phyloP scores from a whole-genome alignment of 2,329 filamentous ascomycete species.

The Beauveria sp. region DNA sequence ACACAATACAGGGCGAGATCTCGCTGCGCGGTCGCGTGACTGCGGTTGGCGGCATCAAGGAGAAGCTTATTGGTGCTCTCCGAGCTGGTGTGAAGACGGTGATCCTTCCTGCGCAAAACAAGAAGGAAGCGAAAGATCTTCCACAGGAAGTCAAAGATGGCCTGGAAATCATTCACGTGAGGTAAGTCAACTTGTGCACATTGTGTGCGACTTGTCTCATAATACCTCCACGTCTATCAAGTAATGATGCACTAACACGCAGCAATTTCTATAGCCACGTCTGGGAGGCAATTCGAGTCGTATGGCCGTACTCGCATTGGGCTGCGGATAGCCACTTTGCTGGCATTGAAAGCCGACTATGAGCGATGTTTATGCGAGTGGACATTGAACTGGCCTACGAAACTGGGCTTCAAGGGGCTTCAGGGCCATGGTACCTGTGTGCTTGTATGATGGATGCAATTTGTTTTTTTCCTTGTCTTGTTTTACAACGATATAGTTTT shows the following conservation, averaged over 20 bases:
- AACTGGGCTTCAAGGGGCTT: not conserved
- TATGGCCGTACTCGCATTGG: slow-evolving; percentile 90
- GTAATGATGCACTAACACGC: slow-evolving; percentile 23
- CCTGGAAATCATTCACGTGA: slow-evolving; percentile 81
- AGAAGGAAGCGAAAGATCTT: slow-evolving; percentile 86
- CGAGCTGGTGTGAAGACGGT: slow-evolving; percentile 93
- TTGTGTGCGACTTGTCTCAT: not conserved
- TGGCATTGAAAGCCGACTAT: slow-evolving; percentile 73
- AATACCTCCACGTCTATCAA: too few relatives aligned
- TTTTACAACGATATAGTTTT: not conserved
- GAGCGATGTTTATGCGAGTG: slow-evolving; percentile 19
- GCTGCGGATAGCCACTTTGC: slow-evolving; percentile 62
- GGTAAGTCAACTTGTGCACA: slow-evolving; percentile 44
- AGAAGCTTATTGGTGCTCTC: slow-evolving; percentile 93
- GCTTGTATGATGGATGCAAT: slow-evolving; percentile 7
- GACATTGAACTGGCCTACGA: not conserved
- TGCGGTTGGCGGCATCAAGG: slow-evolving; percentile 95
- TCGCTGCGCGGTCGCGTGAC: slow-evolving; percentile 83
- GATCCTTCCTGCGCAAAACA: slow-evolving; percentile 76
- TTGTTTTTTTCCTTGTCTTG: not conserved
- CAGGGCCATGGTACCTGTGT: not conserved
- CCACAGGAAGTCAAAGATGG: slow-evolving; percentile 84
- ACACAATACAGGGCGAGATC: slow-evolving; percentile 49
- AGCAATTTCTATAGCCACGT: slow-evolving; percentile 57
- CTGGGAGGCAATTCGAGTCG: slow-evolving; percentile 83